A percentile compares a stretch with the other conserved stretches of the same genome.
Evolutionary conservation across 1,139 yeast genomes (phyloP).

Genomic region (Candida glucosophila): DNA sequence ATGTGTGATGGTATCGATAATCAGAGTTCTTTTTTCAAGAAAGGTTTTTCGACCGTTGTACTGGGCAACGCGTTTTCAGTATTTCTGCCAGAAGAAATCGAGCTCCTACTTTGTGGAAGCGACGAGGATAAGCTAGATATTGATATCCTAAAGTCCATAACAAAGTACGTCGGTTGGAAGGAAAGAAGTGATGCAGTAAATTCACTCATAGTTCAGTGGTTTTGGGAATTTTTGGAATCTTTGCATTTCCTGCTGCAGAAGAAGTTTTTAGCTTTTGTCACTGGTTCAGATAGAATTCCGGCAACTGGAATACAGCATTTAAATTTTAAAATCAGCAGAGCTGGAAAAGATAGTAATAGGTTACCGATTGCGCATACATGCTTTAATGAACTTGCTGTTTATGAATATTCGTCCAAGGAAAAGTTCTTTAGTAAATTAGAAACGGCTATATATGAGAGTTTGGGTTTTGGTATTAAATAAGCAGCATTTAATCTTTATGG

Average conservation of each 20-base stretch:
- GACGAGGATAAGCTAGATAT: conserved; percentile 59
- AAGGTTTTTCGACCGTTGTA: conserved; percentile 68
- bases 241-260: conserved; percentile 45
- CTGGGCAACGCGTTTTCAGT: conserved; percentile 75
- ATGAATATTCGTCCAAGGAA: conserved; percentile 48
- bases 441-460: conserved; percentile 66
- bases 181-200: conserved; percentile 23
- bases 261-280: conserved; percentile 63
- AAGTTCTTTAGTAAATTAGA: conserved; percentile 49
- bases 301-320: conserved; percentile 82
- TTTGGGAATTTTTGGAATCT: conserved; percentile 64
- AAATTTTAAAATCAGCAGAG: conserved; percentile 52
- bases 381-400: conserved; percentile 78
- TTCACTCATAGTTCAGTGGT: conserved; percentile 54
- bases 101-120: conserved; percentile 71
- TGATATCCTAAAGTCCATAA: conserved; percentile 56
- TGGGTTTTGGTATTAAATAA: conserved; percentile 76
- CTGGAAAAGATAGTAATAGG: conserved; percentile 37
- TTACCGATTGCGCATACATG: conserved; percentile 90
- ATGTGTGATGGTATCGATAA: conserved; percentile 44
- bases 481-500: no score
- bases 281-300: conserved; percentile 88
- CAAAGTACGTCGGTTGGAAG: conserved; percentile 63
- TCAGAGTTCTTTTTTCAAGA: conserved; percentile 50
- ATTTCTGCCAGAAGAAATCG: conserved; percentile 76